These are phyloP conservation scores for Amauroascus niger DNA, from an alignment of 2,329 filamentous ascomycete genomes.

Conservation along the genomic window DNA sequence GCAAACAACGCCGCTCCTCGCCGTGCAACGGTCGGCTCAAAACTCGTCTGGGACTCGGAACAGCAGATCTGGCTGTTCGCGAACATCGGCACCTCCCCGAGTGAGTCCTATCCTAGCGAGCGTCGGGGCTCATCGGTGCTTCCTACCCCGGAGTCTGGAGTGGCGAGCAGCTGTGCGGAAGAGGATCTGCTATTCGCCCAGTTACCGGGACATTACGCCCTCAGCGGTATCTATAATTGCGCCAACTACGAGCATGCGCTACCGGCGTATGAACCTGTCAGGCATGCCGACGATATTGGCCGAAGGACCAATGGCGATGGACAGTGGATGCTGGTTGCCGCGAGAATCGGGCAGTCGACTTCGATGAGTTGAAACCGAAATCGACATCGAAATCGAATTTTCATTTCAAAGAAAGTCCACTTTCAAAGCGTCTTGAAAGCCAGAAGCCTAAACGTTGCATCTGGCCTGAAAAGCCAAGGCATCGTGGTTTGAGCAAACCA, in stretches of 20 bases:
- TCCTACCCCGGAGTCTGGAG: not conserved
- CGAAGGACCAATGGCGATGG: conserved; percentile 12
- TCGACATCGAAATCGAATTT: not conserved
- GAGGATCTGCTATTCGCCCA: conserved; percentile 18
- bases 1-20: conserved; percentile 10
- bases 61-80: conserved; percentile 18
- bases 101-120: not conserved
- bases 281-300: conserved; percentile 13
- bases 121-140: not conserved
- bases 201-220: conserved; percentile 16
- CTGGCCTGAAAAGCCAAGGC: too few relatives aligned
- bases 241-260: conserved; percentile 12
- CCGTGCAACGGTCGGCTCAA: conserved; percentile 10
- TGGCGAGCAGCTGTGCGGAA: not conserved
- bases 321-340: conserved; percentile 15
- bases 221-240: conserved; percentile 10
- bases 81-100: not conserved
- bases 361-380: conserved; percentile 1
- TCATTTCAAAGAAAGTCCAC: not conserved
- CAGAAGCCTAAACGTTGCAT: too few relatives aligned
- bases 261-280: conserved; percentile 9
- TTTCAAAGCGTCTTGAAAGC: not conserved
- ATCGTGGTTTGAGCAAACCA: too few relatives aligned
- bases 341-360: conserved; percentile 1
- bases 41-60: conserved; percentile 16